Evolutionary conservation across 164 flowering plant genomes (phyloP).

Genomic region (Chimonanthus salicifolius): DNA sequence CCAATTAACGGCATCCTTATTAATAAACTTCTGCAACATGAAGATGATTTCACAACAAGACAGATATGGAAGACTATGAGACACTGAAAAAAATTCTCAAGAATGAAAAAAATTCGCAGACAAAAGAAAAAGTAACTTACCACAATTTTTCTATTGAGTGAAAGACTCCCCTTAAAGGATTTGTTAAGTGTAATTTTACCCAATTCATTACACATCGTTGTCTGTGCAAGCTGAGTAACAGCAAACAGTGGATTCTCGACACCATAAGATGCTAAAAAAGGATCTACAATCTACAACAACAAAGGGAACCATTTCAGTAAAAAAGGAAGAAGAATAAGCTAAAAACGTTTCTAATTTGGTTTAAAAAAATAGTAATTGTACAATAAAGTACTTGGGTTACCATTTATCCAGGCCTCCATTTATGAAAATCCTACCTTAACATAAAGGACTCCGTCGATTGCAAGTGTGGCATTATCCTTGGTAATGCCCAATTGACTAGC

Average conservation of each 20-base stretch:
- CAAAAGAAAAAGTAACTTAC: slow-evolving; percentile 26
- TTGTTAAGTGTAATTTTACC: slow-evolving; percentile 92
- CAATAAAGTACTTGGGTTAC: no score
- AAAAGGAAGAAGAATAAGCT: no score
- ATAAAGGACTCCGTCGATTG: slow-evolving; percentile 79
- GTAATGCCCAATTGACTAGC: slow-evolving; percentile 90
- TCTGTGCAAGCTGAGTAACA: slow-evolving; percentile 87
- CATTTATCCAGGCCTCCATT: no score
- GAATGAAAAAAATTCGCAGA: neutral
- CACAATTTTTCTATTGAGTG: slow-evolving; percentile 84
- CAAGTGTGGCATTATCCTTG: slow-evolving; percentile 84
- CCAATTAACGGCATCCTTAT: slow-evolving; percentile 85
- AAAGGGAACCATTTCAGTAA: no score
- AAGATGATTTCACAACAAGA: slow-evolving; percentile 7
- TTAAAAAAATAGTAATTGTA: no score
- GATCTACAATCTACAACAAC: slow-evolving; percentile 53
- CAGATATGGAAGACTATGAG: neutral
- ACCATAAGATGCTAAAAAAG: slow-evolving; percentile 81
- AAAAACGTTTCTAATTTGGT: no score
- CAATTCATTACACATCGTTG: slow-evolving; percentile 91
- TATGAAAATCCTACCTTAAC: slow-evolving; percentile 41
- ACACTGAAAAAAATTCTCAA: neutral
- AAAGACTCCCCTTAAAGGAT: slow-evolving; percentile 86
- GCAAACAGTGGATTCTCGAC: slow-evolving; percentile 85
- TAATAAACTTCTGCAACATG: slow-evolving; percentile 64